Conservation (phyloP, 306 rosid species). For the Prunus salicina region DNA sequence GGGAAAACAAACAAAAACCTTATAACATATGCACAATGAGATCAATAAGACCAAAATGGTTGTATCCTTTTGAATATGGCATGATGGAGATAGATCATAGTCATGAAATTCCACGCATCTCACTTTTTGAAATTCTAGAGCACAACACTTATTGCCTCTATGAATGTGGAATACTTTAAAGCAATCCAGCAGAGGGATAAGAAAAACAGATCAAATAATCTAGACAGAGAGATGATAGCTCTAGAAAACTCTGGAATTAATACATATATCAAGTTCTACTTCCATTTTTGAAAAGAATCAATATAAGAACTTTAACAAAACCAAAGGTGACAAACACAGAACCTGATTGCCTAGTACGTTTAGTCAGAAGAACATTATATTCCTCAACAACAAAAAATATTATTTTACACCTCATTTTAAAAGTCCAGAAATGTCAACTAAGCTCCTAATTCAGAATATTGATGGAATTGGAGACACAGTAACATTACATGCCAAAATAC, state of each 20-base stretch:
- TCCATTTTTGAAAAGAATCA: neutral
- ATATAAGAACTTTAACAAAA: neutral
- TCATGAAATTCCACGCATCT: neutral
- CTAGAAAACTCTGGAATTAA: neutral
- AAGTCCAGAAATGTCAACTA: neutral
- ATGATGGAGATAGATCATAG: neutral
- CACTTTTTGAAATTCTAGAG: neutral
- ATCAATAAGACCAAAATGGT: neutral
- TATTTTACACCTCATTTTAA: neutral
- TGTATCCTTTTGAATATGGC: neutral
- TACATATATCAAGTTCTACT: neutral
- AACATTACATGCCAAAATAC: neutral
- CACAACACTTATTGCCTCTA: neutral
- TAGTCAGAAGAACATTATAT: conserved; percentile 36
- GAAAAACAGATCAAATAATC: neutral
- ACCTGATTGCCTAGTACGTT: neutral
- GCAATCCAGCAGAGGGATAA: neutral
- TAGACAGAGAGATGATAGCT: neutral
- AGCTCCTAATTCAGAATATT: neutral
- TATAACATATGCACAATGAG: neutral
- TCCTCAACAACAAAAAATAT: neutral
- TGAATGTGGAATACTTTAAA: neutral
- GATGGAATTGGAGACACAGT: neutral
- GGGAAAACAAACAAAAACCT: neutral
- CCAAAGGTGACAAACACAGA: neutral